Evolutionary conservation across 176 grass and related monocot genomes (phyloP).

Genomic region (Paspalum vaginatum): DNA sequence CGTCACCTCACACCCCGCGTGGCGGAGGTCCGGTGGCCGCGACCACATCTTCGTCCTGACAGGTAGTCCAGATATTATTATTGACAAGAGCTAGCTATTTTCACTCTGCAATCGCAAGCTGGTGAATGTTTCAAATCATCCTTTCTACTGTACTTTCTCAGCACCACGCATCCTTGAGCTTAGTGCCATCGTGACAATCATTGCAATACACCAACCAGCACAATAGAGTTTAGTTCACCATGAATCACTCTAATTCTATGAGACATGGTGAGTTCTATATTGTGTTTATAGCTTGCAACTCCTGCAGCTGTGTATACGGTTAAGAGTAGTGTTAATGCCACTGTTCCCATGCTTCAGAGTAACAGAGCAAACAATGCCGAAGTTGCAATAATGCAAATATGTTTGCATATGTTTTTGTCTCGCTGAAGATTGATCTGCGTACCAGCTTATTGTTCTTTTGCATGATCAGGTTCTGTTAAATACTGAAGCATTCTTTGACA

Average conservation of each 20-base stretch:
- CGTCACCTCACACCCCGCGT: slow-evolving; percentile 61
- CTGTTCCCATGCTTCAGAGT: neutral
- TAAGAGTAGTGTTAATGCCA: neutral
- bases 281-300: neutral
- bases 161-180: neutral
- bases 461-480: slow-evolving; percentile 78
- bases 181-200: neutral
- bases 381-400: neutral
- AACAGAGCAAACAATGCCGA: neutral
- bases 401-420: neutral
- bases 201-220: neutral
- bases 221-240: neutral
- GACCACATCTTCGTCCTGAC: slow-evolving; percentile 87
- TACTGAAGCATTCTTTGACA: slow-evolving; percentile 86
- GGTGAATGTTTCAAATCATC: neutral
- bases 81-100: neutral
- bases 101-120: neutral
- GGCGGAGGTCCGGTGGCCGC: slow-evolving; percentile 74
- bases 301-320: neutral
- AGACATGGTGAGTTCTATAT: neutral
- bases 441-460: slow-evolving; percentile 68
- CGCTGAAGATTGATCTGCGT: slow-evolving; percentile 29
- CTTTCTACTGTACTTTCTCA: neutral
- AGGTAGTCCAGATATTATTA: slow-evolving; percentile 43
- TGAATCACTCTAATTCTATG: neutral